Conservation (phyloP, 225 moss, liverwort and hornwort species). For the Physcomitrellopsis africana region DNA sequence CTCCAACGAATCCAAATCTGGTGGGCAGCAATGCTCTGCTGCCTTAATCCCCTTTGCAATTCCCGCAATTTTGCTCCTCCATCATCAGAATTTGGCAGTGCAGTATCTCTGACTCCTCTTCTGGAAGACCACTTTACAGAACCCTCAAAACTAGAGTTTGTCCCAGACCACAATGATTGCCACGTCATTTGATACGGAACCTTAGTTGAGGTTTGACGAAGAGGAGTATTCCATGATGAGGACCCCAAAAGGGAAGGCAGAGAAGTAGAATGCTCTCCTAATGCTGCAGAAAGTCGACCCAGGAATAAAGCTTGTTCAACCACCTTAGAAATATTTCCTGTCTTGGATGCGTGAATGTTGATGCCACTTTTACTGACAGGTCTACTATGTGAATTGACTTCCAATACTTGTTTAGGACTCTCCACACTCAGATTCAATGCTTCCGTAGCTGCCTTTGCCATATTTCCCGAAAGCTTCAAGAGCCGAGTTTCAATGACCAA, state of each 20-base stretch:
- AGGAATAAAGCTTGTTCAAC: conserved; percentile 75
- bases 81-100: conserved; percentile 32
- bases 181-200: conserved; percentile 26
- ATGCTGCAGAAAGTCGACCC: conserved; percentile 71
- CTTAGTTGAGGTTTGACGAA: conserved; percentile 19
- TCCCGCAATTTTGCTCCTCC: conserved; percentile 52
- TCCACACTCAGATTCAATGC: conserved; percentile 23
- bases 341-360: conserved; percentile 19
- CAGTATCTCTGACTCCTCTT: conserved; percentile 39
- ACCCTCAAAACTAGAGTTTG: conserved; percentile 44
- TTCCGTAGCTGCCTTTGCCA: conserved; percentile 38
- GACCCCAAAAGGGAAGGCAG: conserved; percentile 70
- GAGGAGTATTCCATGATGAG: conserved; percentile 55
- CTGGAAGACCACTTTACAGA: conserved; percentile 54
- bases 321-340: conserved; percentile 30
- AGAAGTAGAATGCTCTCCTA: conserved; percentile 63
- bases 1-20: conserved; percentile 77
- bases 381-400: conserved; percentile 15
- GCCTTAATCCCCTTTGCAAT: conserved; percentile 62
- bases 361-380: conserved; percentile 11
- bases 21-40: conserved; percentile 76
- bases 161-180: conserved; percentile 40
- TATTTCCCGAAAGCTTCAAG: conserved; percentile 51
- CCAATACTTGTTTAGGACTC: conserved; percentile 28
- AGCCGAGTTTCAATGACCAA: conserved; percentile 53